A percentile compares a stretch with the other conserved stretches of the same genome.
These are phyloP conservation scores for Colletotrichum sublineola DNA, from an alignment of 2,329 filamentous ascomycete species.

Conservation along the genomic window DNA sequence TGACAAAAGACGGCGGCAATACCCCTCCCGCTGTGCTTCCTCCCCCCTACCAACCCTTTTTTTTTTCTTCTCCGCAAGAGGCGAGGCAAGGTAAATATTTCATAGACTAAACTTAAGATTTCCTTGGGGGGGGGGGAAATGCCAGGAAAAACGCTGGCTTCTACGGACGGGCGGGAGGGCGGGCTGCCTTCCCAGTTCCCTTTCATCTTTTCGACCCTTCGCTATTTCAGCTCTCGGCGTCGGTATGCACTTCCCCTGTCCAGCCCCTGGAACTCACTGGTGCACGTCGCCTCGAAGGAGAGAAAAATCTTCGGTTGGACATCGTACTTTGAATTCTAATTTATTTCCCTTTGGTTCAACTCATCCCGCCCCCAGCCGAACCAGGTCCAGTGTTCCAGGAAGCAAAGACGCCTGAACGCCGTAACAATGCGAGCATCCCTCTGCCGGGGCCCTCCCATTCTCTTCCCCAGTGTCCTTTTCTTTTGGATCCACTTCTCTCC, in stretches of 20 bases:
- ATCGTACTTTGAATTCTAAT: constrained; percentile 40
- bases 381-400: constrained; percentile 43
- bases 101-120: too few species aligned
- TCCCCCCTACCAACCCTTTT: not conserved
- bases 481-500: constrained; percentile 2
- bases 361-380: constrained; percentile 40
- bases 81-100: too few species aligned
- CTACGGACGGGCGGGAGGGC: not conserved
- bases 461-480: constrained; percentile 17
- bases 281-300: not conserved
- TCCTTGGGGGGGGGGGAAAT: too few species aligned
- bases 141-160: not conserved
- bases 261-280: not conserved
- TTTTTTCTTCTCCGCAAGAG: not conserved
- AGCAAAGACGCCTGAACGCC: constrained; percentile 43
- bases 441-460: constrained; percentile 25
- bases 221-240: not conserved
- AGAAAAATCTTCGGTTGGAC: constrained; percentile 18
- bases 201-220: not conserved
- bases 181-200: not conserved
- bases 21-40: not conserved
- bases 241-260: not conserved
- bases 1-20: not conserved
- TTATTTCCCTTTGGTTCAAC: constrained; percentile 40
- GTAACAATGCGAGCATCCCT: constrained; percentile 42